Percentiles rank a stretch among this genome's conserved stretches.
phyloP scores from a whole-genome alignment of 2,329 filamentous ascomycete genomes.

The Talaromyces atroroseus region DNA sequence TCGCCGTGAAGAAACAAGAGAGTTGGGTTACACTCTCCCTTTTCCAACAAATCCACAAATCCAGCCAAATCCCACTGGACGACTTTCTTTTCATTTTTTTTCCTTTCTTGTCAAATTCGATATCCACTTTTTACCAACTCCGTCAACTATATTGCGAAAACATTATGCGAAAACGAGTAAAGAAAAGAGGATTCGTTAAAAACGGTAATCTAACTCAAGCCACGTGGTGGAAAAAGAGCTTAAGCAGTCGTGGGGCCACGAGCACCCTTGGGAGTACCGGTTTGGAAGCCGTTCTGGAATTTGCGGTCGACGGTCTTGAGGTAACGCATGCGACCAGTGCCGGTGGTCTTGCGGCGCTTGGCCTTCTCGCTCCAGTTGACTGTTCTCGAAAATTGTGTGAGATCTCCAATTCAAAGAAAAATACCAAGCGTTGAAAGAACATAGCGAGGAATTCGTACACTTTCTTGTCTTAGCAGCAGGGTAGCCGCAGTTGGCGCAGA shows the following conservation, averaged over 20 bases:
- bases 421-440: background rate
- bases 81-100: background rate
- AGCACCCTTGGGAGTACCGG: constrained; percentile 77
- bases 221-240: constrained; percentile 21
- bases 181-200: constrained; percentile 8
- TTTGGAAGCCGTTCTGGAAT: constrained; percentile 98
- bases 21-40: background rate
- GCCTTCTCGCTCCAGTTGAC: constrained; percentile 99
- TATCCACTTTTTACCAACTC: constrained; percentile 30
- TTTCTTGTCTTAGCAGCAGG: constrained; percentile 95
- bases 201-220: background rate
- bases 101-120: constrained; percentile 3
- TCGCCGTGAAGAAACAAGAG: constrained; percentile 1
- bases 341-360: constrained; percentile 99
- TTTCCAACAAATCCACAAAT: constrained; percentile 23
- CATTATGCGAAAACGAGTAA: background rate
- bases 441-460: constrained; percentile 63
- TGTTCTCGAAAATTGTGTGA: constrained; percentile 38
- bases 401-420: constrained; percentile 15
- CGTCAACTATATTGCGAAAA: constrained; percentile 18
- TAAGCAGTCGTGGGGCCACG: constrained; percentile 56
- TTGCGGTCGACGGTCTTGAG: constrained; percentile 86
- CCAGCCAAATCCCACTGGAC: constrained; percentile 21
- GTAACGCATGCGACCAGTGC: constrained; percentile 92
- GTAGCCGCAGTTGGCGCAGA: constrained; percentile 93